Evolutionary conservation across 2,329 filamentous ascomycete species (phyloP), one percentile per base, ranked within the genome.

Genomic region (Diaporthe ilicicola): DNA sequence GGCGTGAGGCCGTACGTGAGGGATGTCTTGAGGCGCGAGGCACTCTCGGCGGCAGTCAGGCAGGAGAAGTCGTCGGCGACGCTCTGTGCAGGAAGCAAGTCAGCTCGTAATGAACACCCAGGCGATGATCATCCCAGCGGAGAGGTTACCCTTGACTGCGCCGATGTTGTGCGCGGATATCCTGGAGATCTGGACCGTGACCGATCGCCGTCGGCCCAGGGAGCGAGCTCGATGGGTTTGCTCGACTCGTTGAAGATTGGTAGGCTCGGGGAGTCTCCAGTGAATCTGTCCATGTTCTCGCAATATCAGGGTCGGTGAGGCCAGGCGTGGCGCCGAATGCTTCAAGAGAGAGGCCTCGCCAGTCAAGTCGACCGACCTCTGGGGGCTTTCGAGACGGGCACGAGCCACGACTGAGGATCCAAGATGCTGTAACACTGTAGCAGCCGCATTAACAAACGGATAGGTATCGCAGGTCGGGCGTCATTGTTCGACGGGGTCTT

Each of bases 11-110:
- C 96, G 77, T 93, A 88, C 17, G 87, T 90, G 32, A 97, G 84
- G n/a, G 95, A 98, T 4, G 95, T 97, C 74, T 91, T 88, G 67
- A 98, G 85, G 74, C 90, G 90, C 67, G 91, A 86, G 54, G 94
- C 94, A 13, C 93, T 92, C 81, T 97, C 93, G 78, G 91, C 87
- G 24, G 92, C 88, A n/a, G 91, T 92, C 79, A 98, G 88, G 77
- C 89, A 84, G 34, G 90, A 87, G 78, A 85, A 92, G 68, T 90
- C 85, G 71, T 91, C 88, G 70, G 90, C 89, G 54, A 88, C 80
- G 66, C 80, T 84, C 87, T 89, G 75, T 15, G 69, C 67, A 51
- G 70, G 24, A 29, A 70, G 22, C 29, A 34, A 62, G 59, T 69
- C 34, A 72, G 67, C 46, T 53, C 34, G 46, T 15, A 13, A 46